Base-by-base conservation (phyloP, 1,284 basidiomycete species). In the Fomitiporia mediterranea region DNA sequence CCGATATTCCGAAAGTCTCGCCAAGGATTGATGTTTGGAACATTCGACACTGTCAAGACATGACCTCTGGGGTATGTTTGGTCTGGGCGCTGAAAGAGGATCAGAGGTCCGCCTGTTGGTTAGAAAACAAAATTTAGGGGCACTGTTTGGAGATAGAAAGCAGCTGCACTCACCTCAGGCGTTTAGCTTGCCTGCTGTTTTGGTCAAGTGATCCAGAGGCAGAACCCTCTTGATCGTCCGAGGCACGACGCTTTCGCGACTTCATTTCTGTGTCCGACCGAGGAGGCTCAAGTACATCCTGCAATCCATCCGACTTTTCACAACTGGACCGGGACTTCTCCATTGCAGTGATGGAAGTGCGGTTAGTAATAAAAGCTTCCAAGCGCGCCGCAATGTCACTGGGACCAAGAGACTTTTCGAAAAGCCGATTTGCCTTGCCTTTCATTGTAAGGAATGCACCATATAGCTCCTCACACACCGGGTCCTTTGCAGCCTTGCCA, bases 381-480 rank as follows among this genome's bases (percentile, higher is more conserved):
- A 52, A 35, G 9, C 17, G 34, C 50, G 38, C 25, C 13, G 9
- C 17, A 19, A 19, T 23, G 1, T 38, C 37, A 28, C 34, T 38
- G 32, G 19, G 34, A 1, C 2, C 5, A 2, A 35, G 25, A 11
- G 23, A 21, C 11, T 39, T 37, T 7, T 21, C 23, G 55, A 71
- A 75, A 1, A 78, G 61, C 0, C 58, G 57, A 21, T 70, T 66
- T 2, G 72, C 70, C 0, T 56, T 60, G 0, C 58, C 65, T 51
- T 70, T 70, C 55, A 80, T 70, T 2, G 59, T 34, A 1, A 68
- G 38, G 15, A 79, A 72, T 0, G 66, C 65, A 0, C 69, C 60
- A 0, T 62, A 60, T 1, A 76, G 32, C 1, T 64, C 54, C 2
- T 32, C 3, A 4, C 64, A 60, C 6, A 66, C 49, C 0, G 77